Percentiles rank a stretch among this genome's conserved stretches.
phyloP scores from a whole-genome alignment of 2,329 filamentous ascomycete genomes.

The Sporothrix phasma region DNA sequence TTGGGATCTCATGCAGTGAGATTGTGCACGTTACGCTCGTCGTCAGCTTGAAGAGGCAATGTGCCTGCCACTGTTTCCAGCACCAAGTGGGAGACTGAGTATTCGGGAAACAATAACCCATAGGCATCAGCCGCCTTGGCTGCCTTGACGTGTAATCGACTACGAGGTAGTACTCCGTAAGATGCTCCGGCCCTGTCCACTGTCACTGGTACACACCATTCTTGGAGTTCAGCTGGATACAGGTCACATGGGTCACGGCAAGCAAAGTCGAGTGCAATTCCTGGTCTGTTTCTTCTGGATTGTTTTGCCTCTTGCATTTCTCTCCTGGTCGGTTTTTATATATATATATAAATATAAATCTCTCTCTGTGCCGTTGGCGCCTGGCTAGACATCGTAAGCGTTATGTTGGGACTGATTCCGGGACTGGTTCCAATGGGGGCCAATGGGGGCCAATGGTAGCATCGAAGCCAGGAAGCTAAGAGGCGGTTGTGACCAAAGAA shows the following conservation, averaged over 20 bases:
- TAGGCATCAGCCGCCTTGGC: too few relatives aligned
- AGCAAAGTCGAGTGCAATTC: background rate
- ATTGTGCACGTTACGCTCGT: too few relatives aligned
- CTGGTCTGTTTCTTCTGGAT: background rate
- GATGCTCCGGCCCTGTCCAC: background rate
- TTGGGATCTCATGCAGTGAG: background rate
- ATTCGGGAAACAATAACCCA: too few relatives aligned
- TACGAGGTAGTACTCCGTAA: background rate
- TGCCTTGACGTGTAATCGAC: too few relatives aligned
- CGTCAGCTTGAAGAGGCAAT: too few relatives aligned
- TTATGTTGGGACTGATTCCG: background rate
- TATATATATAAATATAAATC: too few relatives aligned
- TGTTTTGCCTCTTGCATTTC: background rate
- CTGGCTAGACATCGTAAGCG: background rate
- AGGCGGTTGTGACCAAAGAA: background rate
- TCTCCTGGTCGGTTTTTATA: background rate
- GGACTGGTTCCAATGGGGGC: background rate
- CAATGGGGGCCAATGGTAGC: background rate
- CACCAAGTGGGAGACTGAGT: too few relatives aligned
- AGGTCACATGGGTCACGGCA: background rate
- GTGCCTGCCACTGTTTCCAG: too few relatives aligned
- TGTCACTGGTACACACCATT: background rate
- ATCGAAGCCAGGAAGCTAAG: background rate
- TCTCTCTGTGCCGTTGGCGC: background rate
- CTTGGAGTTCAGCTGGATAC: background rate